phyloP scores from a whole-genome alignment of 306 rosid species.

The Medicago arabica region DNA sequence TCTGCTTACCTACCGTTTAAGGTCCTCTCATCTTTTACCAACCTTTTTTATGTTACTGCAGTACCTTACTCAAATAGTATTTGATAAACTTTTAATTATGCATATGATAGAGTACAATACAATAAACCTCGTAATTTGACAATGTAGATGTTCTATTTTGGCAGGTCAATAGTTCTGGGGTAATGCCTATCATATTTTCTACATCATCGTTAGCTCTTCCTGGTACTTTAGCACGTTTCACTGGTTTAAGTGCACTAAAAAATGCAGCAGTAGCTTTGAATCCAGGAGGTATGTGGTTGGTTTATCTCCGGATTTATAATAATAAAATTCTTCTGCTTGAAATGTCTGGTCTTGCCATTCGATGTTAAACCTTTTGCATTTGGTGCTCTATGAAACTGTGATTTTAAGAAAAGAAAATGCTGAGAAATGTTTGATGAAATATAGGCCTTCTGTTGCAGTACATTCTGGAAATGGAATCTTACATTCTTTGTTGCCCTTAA shows the following conservation, averaged over 20 bases:
- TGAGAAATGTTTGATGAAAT: conserved; percentile 1
- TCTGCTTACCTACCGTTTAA: conserved; percentile 96
- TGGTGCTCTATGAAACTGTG: conserved; percentile 27
- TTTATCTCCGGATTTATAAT: conserved; percentile 1
- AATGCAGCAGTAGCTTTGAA: conserved; percentile 82
- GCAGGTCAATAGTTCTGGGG: conserved; percentile 98
- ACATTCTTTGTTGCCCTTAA: conserved; percentile 16
- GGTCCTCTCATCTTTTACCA: conserved; percentile 53
- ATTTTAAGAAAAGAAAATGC: neutral
- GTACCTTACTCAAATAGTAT: conserved; percentile 31
- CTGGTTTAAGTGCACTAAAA: conserved; percentile 78
- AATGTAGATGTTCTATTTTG: conserved; percentile 38
- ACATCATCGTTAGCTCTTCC: conserved; percentile 95
- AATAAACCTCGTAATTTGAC: conserved; percentile 27
- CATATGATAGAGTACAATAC: neutral
- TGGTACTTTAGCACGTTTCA: conserved; percentile 94
- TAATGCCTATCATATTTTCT: conserved; percentile 96
- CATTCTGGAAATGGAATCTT: conserved; percentile 12
- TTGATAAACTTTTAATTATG: conserved; percentile 9
- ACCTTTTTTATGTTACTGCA: conserved; percentile 29
- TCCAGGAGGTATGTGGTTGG: conserved; percentile 74
- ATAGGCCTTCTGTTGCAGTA: conserved; percentile 15
- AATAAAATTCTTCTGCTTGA: neutral
- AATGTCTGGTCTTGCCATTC: conserved; percentile 12
- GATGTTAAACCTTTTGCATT: conserved; percentile 17